These are phyloP conservation scores for Lycium barbarum DNA, from an alignment of 257 asterid species.

Conservation along the genomic window DNA sequence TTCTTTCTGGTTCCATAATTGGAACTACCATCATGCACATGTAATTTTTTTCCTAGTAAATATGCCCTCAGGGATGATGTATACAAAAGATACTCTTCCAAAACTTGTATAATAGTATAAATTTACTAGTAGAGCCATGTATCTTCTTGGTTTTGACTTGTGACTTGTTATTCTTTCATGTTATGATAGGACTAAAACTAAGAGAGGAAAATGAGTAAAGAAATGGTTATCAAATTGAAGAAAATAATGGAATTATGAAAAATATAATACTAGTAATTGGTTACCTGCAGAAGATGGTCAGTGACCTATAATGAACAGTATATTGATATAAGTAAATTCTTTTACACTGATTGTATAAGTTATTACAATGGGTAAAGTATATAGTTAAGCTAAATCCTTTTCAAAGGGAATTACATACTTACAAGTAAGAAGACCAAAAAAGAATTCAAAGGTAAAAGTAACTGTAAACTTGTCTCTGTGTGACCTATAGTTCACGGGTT, in stretches of 20 bases:
- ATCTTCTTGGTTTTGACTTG: not conserved
- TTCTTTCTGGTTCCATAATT: constrained; percentile 22
- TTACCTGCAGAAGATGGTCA: too few species aligned
- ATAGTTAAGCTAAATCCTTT: too few species aligned
- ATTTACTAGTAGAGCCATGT: constrained; percentile 2
- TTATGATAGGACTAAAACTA: not conserved
- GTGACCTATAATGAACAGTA: too few species aligned
- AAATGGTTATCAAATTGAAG: not conserved
- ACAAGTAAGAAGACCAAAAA: too few species aligned
- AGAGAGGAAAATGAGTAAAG: not conserved
- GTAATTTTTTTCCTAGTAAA: not conserved
- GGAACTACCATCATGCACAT: constrained; percentile 26
- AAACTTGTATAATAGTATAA: not conserved
- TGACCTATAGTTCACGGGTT: too few species aligned
- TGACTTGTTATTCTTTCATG: not conserved
- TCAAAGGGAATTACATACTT: too few species aligned
- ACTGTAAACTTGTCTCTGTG: too few species aligned
- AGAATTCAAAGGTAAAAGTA: too few species aligned
- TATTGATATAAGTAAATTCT: too few species aligned
- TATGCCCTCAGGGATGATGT: not conserved
- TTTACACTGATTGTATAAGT: too few species aligned
- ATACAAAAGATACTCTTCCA: constrained; percentile 12
- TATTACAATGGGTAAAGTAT: too few species aligned
- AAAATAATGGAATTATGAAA: not conserved
- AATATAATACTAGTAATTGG: too few species aligned